A percentile compares a stretch with the other conserved stretches of the same genome.
Conservation (phyloP, 352 stramenopile genomes). For the Pythium rishiriense region DNA sequence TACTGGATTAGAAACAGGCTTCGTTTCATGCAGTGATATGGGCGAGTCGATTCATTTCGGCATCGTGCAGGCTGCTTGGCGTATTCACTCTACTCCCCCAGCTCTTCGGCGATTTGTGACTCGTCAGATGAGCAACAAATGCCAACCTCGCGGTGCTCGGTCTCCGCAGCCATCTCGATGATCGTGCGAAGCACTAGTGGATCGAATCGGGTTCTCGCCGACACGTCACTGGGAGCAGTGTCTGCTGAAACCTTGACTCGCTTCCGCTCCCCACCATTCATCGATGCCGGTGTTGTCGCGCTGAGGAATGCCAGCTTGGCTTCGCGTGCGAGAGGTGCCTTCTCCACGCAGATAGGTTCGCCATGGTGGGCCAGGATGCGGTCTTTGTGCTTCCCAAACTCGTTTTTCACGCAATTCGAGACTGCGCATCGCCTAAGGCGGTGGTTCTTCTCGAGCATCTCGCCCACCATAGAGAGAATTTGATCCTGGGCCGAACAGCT, state of each 20-base stretch:
- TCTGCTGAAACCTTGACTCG: neutral
- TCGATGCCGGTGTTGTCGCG: neutral
- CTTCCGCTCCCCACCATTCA: neutral
- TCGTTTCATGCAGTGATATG: neutral
- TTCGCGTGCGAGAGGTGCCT: neutral
- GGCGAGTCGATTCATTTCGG: no score
- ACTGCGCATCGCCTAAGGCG: slow-evolving; percentile 7
- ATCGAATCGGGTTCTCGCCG: slow-evolving; percentile 6
- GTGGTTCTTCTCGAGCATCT: slow-evolving; percentile 18
- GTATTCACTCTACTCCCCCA: neutral
- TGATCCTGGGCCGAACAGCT: neutral
- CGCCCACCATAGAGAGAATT: neutral
- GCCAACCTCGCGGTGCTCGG: slow-evolving; percentile 6
- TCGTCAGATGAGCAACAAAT: neutral
- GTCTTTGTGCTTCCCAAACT: slow-evolving; percentile 1
- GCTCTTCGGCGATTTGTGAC: neutral
- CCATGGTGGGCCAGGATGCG: slow-evolving; percentile 13
- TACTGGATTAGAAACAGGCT: neutral
- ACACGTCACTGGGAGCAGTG: neutral
- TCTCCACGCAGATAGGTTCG: slow-evolving; percentile 10
- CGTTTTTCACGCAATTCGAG: neutral
- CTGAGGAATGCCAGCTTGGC: slow-evolving; percentile 18
- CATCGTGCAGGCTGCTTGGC: no score
- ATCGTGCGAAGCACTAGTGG: slow-evolving; percentile 5
- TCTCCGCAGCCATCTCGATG: slow-evolving; percentile 6